Evolutionary conservation across 345 rosid genomes (phyloP), one percentile per base, ranked within the genome.

Genomic region (Erodium maritimum): DNA sequence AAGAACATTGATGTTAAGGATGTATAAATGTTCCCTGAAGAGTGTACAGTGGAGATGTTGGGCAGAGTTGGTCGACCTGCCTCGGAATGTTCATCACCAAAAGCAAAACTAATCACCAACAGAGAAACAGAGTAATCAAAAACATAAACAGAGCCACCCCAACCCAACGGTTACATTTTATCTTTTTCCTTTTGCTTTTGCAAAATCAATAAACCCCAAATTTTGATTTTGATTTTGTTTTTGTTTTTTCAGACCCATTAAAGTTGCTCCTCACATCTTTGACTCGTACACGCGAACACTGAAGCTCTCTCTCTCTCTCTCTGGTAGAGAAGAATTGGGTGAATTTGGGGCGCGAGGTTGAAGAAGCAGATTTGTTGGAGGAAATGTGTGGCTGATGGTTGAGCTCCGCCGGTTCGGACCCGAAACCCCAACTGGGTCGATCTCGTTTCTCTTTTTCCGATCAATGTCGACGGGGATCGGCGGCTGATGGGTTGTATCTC

Each of bases 131-230:
- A 29, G 34, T 8, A 29, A 29, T n/a, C n/a, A n/a, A n/a, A n/a
- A n/a, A n/a, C n/a, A n/a, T n/a, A 29, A 29, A 29, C 34, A 29
- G 34, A 29, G 34, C 34, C 34, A 3, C 8, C n/a, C n/a, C n/a
- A n/a, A n/a, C 46, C 55, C 37, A 65, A 65, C 68, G 62, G 63
- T 54, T 65, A 58, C 63, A 37, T 45, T 53, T 17, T 62, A 58
- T 65, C 51, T 46, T 57, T 54, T 19, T 34, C 25, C 61, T 65
- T 21, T 59, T 34, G 50, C 34, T 54, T 54, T 20, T 19, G 4
- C 23, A 1, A 37, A 1, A 4, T 5, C 46, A 37, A 37, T 1
- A 37, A 37, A 37, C 6, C 46, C 13, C 46, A 1, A 37, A 3
- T 37, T 37, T 11, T 6, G 46, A 11, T 12, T 12, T 12, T 5